These are phyloP conservation scores for Macrolepiota fuliginosa DNA, from an alignment of 768 basidiomycete genomes.

Conservation along the genomic window DNA sequence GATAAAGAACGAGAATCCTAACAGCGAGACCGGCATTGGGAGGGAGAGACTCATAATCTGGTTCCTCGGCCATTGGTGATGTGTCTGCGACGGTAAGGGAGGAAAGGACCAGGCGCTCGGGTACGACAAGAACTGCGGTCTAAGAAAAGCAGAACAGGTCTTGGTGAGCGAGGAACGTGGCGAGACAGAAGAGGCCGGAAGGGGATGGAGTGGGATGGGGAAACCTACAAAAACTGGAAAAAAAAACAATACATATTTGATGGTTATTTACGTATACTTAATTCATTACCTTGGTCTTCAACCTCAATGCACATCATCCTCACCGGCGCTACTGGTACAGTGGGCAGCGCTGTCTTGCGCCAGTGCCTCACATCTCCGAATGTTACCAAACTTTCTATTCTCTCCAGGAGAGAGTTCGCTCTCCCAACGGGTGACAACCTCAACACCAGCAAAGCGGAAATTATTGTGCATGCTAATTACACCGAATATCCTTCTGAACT, in stretches of 20 bases:
- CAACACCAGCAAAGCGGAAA: constrained; percentile 19
- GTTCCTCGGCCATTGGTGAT: constrained; percentile 17
- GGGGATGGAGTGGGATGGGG: background rate
- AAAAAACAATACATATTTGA: background rate
- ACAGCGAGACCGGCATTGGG: constrained; percentile 80
- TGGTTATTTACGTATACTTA: background rate
- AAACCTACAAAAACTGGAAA: background rate
- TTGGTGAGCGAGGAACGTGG: background rate
- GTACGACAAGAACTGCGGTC: too few relatives aligned
- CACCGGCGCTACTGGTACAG: constrained; percentile 23
- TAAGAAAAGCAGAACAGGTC: background rate
- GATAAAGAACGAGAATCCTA: constrained; percentile 22
- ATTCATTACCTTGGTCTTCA: background rate
- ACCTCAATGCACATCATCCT: constrained; percentile 26
- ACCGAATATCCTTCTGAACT: constrained; percentile 16
- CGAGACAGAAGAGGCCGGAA: background rate
- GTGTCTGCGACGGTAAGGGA: background rate
- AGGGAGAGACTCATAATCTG: constrained; percentile 32
- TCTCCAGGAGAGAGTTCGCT: constrained; percentile 14
- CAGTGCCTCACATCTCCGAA: constrained; percentile 20
- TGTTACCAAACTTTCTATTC: constrained; percentile 24
- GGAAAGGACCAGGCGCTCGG: background rate
- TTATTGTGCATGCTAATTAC: constrained; percentile 24
- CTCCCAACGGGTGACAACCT: constrained; percentile 15
- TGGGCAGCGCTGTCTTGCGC: constrained; percentile 22